Evolutionary conservation across 139 green algal genomes (phyloP).

Genomic region (Coccomyxa sp.): DNA sequence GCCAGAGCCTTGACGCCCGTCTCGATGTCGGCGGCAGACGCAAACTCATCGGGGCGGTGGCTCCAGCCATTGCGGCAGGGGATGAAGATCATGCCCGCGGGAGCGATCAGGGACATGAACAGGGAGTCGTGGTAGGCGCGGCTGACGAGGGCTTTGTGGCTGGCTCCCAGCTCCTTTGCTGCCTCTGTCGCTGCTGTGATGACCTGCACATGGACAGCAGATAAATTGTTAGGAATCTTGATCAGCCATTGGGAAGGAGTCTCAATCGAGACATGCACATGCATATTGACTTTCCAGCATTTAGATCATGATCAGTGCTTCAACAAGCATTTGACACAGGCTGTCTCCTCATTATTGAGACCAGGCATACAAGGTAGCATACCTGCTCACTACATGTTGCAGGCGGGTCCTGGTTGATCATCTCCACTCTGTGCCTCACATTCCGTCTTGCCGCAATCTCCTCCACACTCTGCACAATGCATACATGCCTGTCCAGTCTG

Average conservation of each 20-base stretch:
- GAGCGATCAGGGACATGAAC: slow-evolving; percentile 90
- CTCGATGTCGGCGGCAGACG: slow-evolving; percentile 37
- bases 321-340: too few species aligned
- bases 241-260: too few species aligned
- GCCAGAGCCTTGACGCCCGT: slow-evolving; percentile 41
- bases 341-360: too few species aligned
- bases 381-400: slow-evolving; percentile 50
- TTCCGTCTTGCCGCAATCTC: slow-evolving; percentile 60
- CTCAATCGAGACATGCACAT: too few species aligned
- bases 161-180: slow-evolving; percentile 50
- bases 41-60: slow-evolving; percentile 91
- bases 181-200: slow-evolving; percentile 48
- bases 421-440: slow-evolving; percentile 26
- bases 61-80: slow-evolving; percentile 80
- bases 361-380: neutral
- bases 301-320: too few species aligned
- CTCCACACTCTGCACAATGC: neutral
- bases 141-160: slow-evolving; percentile 75
- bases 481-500: neutral
- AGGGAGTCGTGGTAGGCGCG: slow-evolving; percentile 95
- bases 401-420: slow-evolving; percentile 88
- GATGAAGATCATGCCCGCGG: slow-evolving; percentile 96
- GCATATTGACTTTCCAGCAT: too few species aligned
- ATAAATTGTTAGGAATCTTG: too few species aligned
- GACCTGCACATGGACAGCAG: slow-evolving; percentile 30